Evolutionary conservation across 1,284 basidiomycete species (phyloP), one percentile per base, ranked within the genome.

Genomic region (Fistulina hepatica): DNA sequence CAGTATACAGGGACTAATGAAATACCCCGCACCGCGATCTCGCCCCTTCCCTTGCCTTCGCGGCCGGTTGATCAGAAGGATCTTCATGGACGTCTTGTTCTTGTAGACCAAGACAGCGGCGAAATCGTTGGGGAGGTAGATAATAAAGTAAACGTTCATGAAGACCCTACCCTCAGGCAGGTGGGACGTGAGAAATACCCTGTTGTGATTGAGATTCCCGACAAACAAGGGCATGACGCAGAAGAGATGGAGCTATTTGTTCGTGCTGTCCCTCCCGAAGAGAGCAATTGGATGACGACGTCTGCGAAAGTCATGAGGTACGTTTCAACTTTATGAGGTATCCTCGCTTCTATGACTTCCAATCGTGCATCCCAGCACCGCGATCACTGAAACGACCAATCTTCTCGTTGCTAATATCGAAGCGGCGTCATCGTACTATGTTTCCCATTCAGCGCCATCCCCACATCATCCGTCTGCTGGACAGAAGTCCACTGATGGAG

Each of bases 91-190:
- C 71, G 70, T 34, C 67, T 89, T 22, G 72, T 89, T 7, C 69
- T 86, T 39, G 67, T 88, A 44, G 76, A 90, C 53, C 73, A 88
- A 52, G 67, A 74, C 28, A 78, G 70, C 38, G 83, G 84, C 2
- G 73, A 84, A 48, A 66, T 89, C 6, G 64, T 90, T 8, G 83
- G 81, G 2, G 73, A 81, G 52, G 63, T 89, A 8, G 81, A 81
- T 36, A 61, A 73, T 27, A 56, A 64, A 32, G 61, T 82, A 37
- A 56, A 60, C 19, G 66, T 83, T 11, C 63, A 61, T 17, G 81
- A 83, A 51, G 79, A 81, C 48, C 63, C 71, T 9, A 52, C 58
- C 21, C 60, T 74, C 27, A 50, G 56, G 33, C 56, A 61, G 41
- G n/a, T n/a, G n/a, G 25, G 37, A 12, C 23, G 34, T 25, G n/a